Conservation (phyloP, 1,284 basidiomycete species). For the Malassezia arunalokei region DNA sequence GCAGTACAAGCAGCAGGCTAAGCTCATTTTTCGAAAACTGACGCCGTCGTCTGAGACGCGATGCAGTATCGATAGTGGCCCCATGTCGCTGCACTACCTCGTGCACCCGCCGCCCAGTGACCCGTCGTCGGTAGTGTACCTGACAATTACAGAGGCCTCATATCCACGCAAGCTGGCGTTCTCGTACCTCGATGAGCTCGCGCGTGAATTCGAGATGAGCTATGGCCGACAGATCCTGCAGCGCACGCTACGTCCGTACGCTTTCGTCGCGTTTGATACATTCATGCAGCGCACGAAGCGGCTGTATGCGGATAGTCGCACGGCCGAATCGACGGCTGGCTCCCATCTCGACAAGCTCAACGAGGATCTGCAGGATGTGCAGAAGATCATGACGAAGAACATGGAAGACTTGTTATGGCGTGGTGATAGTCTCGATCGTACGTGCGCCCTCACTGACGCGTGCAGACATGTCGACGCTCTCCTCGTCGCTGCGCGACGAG, state of each 20-base stretch:
- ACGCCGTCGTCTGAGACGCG: constrained; percentile 75
- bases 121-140: constrained; percentile 61
- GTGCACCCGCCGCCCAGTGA: constrained; percentile 52
- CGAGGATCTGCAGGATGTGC: constrained; percentile 92
- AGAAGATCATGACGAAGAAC: constrained; percentile 99
- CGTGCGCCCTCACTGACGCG: constrained; percentile 5
- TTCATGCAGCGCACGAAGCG: constrained; percentile 97
- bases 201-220: constrained; percentile 67
- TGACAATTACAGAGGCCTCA: constrained; percentile 88
- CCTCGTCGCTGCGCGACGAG: constrained; percentile 90
- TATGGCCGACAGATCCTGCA: constrained; percentile 40
- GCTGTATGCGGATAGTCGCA: constrained; percentile 83
- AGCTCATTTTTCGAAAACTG: constrained; percentile 86
- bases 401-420: constrained; percentile 99
- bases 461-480: constrained; percentile 74
- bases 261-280: constrained; percentile 51
- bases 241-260: constrained; percentile 38
- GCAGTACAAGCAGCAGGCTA: constrained; percentile 96
- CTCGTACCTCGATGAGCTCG: constrained; percentile 89
- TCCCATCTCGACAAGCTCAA: constrained; percentile 76
- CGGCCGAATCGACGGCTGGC: constrained; percentile 58
- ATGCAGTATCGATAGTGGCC: constrained; percentile 91
- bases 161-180: constrained; percentile 97
- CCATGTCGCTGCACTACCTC: constrained; percentile 89
- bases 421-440: constrained; percentile 82